Percentiles rank a stretch among this genome's conserved stretches.
phyloP scores from a whole-genome alignment of 2,329 filamentous ascomycete genomes.

The Fusarium setosum region DNA sequence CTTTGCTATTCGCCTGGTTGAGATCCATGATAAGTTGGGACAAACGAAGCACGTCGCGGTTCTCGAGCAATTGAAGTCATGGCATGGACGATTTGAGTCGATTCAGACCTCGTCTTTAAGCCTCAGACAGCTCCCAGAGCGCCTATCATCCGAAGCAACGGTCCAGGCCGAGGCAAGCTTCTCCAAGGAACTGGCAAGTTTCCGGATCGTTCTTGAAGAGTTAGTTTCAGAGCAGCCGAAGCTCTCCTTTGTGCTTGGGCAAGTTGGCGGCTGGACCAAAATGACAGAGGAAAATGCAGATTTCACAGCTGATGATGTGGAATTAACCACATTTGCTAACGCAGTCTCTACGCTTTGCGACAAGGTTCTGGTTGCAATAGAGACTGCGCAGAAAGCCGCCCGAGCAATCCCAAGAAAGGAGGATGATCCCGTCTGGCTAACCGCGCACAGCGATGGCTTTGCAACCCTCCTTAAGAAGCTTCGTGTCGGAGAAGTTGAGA shows the following conservation, averaged over 20 bases:
- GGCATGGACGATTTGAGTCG: constrained; percentile 60
- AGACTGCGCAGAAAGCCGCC: constrained; percentile 72
- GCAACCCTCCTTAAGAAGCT: constrained; percentile 67
- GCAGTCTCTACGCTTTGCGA: constrained; percentile 75
- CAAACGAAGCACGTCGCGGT: constrained; percentile 59
- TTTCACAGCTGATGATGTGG: constrained; percentile 12
- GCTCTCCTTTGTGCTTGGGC: constrained; percentile 72
- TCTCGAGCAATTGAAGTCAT: constrained; percentile 58
- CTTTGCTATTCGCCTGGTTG: constrained; percentile 70
- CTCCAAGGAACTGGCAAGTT: constrained; percentile 48
- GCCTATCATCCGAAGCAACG: constrained; percentile 57
- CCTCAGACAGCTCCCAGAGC: constrained; percentile 61
- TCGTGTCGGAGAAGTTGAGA: constrained; percentile 66
- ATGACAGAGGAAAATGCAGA: constrained; percentile 38
- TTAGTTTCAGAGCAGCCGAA: constrained; percentile 60
- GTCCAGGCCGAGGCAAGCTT: constrained; percentile 49
- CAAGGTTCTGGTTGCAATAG: constrained; percentile 81
- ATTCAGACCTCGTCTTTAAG: constrained; percentile 55
- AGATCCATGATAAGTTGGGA: constrained; percentile 75
- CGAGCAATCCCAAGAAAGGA: constrained; percentile 51
- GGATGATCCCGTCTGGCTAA: constrained; percentile 51
- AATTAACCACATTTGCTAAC: constrained; percentile 62
- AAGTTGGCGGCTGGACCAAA: constrained; percentile 74
- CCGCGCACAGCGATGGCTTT: constrained; percentile 61
- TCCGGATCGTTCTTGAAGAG: constrained; percentile 56